Conservation (phyloP, 2,329 filamentous ascomycete genomes). For the Colletotrichum navitas region DNA sequence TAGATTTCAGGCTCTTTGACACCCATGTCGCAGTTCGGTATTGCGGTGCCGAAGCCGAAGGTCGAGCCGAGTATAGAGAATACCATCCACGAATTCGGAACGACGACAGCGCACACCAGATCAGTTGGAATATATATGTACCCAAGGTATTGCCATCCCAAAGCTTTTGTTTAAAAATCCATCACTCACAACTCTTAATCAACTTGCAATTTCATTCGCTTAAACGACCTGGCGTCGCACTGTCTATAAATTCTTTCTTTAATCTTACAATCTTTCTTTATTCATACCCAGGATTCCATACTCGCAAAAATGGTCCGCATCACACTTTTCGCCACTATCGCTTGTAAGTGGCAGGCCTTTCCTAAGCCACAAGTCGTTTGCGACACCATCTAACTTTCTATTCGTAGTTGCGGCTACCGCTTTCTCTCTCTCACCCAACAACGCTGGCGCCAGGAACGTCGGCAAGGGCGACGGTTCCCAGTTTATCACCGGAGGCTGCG, state of each 20-base stretch:
- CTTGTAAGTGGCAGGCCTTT: slow-evolving; percentile 44
- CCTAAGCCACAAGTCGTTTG: no score
- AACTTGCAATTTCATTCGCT: slow-evolving; percentile 28
- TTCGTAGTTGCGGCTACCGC: slow-evolving; percentile 41
- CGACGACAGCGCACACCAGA: not conserved
- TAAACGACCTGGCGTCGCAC: slow-evolving; percentile 36
- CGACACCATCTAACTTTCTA: not conserved
- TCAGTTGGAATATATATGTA: not conserved
- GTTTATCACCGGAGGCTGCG: slow-evolving; percentile 50
- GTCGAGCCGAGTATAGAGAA: not conserved
- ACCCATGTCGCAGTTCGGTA: not conserved
- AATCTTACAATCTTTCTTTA: not conserved
- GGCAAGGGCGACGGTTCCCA: slow-evolving; percentile 44
- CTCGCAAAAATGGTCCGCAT: slow-evolving; percentile 46
- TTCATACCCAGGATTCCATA: not conserved
- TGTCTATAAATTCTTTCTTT: not conserved
- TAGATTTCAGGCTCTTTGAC: slow-evolving; percentile 2
- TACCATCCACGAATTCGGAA: not conserved
- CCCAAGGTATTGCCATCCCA: not conserved
- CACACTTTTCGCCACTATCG: slow-evolving; percentile 44
- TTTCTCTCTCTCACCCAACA: slow-evolving; percentile 45
- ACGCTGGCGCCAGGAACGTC: slow-evolving; percentile 40
- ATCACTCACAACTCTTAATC: not conserved
- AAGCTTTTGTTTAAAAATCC: not conserved
- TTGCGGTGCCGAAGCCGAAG: slow-evolving; percentile 7